Percentiles rank a stretch among this genome's conserved stretches.
Conservation (phyloP, 257 asterid species). For the Solanum pimpinellifolium region DNA sequence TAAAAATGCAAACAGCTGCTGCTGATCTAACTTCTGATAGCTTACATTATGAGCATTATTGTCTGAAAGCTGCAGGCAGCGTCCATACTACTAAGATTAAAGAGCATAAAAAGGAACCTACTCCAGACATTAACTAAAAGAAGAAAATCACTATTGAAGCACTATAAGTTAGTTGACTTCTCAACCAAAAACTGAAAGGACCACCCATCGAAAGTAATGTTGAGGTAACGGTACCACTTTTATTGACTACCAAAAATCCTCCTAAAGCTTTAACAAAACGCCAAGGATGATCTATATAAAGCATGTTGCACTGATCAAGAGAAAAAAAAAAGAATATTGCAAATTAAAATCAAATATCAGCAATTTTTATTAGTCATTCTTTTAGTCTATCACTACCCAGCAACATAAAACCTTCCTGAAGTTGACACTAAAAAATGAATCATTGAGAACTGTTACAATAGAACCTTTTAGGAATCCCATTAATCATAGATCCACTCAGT, state of each 20-base stretch:
- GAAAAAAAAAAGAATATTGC: not conserved
- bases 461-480: not conserved
- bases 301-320: not conserved
- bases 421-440: not conserved
- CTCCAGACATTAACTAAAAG: not conserved
- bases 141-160: not conserved
- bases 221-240: not conserved
- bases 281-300: not conserved
- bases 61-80: conserved; percentile 69
- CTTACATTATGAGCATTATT: conserved; percentile 25
- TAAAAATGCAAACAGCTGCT: conserved; percentile 49
- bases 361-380: not conserved
- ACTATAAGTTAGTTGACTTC: not conserved
- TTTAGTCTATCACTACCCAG: not conserved
- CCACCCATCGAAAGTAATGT: not conserved
- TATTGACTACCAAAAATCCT: not conserved
- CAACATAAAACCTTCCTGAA: not conserved
- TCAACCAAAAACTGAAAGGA: not conserved
- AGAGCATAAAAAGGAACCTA: not conserved
- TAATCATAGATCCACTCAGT: not conserved
- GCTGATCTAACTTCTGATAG: conserved; percentile 47
- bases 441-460: not conserved
- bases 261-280: not conserved
- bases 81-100: conserved; percentile 7
- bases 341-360: not conserved